Conservation (phyloP, 2,329 filamentous ascomycete species). For the Cordyceps fumosorosea region DNA sequence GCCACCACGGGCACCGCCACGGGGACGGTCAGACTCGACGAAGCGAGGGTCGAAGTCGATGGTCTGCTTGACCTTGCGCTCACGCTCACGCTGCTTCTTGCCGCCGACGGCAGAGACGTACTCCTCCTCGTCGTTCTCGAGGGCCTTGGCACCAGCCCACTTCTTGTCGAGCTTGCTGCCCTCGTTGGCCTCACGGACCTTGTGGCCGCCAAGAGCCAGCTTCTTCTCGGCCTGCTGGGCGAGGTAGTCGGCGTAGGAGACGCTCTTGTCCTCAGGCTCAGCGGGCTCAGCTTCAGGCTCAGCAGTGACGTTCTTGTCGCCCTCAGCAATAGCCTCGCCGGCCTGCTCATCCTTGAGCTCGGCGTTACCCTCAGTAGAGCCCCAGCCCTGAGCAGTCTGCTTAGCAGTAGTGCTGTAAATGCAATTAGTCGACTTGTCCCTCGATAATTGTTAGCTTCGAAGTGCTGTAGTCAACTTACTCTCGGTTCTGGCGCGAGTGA, state of each 20-base stretch:
- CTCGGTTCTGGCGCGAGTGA: constrained; percentile 41
- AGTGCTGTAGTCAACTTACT: constrained; percentile 32
- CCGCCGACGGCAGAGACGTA: constrained; percentile 69
- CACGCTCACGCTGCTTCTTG: constrained; percentile 80
- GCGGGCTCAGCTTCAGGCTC: constrained; percentile 39
- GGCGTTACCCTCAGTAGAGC: constrained; percentile 70
- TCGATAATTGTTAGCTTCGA: no score
- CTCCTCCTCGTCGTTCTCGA: constrained; percentile 61
- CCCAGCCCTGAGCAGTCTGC: constrained; percentile 86
- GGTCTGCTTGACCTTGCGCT: constrained; percentile 86
- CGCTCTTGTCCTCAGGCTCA: constrained; percentile 76
- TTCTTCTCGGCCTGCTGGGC: constrained; percentile 69
- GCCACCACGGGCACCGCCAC: constrained; percentile 47
- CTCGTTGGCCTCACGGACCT: constrained; percentile 88
- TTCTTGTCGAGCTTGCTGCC: constrained; percentile 83
- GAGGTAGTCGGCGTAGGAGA: constrained; percentile 86
- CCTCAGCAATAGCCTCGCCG: constrained; percentile 80
- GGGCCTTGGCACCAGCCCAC: constrained; percentile 77
- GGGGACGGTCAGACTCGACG: constrained; percentile 59
- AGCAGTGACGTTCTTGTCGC: constrained; percentile 64
- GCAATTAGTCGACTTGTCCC: neutral
- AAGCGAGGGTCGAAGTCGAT: constrained; percentile 84
- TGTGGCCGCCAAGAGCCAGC: constrained; percentile 55
- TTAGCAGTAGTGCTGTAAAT: constrained; percentile 67
- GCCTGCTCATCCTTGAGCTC: constrained; percentile 89